A percentile compares a stretch with the other conserved stretches of the same genome.
Evolutionary conservation across 345 rosid genomes (phyloP).

Genomic region (Luvunga scandens): DNA sequence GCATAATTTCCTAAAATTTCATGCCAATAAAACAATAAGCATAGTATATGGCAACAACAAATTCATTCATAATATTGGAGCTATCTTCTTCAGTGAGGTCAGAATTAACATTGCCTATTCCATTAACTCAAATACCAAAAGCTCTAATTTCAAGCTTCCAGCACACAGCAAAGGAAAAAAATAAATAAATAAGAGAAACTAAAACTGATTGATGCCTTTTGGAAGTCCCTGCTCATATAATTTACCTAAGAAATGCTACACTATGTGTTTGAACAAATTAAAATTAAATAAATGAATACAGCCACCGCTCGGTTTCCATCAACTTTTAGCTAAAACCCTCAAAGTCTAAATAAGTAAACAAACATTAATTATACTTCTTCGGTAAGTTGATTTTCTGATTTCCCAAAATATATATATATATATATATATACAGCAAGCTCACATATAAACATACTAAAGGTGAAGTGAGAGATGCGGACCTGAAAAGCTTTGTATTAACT

Average conservation of each 20-base stretch:
- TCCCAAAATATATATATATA: no score
- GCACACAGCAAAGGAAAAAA: neutral
- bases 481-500: conserved; percentile 62
- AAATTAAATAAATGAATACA: no score
- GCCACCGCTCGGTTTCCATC: neutral
- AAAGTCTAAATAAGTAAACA: neutral
- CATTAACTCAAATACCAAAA: neutral
- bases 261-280: neutral
- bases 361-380: neutral
- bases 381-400: neutral
- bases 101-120: neutral
- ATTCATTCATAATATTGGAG: neutral
- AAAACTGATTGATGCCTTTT: neutral
- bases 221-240: neutral
- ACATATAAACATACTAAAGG: neutral
- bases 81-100: neutral
- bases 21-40: neutral
- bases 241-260: neutral
- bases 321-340: neutral
- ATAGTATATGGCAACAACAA: neutral
- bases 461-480: conserved; percentile 35
- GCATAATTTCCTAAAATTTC: conserved; percentile 61
- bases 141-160: neutral
- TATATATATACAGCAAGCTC: neutral
- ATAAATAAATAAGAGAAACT: no score